A percentile compares a stretch with the other conserved stretches of the same genome.
These are phyloP conservation scores for Erodium maritimum DNA, from an alignment of 345 rosid species.

Conservation along the genomic window DNA sequence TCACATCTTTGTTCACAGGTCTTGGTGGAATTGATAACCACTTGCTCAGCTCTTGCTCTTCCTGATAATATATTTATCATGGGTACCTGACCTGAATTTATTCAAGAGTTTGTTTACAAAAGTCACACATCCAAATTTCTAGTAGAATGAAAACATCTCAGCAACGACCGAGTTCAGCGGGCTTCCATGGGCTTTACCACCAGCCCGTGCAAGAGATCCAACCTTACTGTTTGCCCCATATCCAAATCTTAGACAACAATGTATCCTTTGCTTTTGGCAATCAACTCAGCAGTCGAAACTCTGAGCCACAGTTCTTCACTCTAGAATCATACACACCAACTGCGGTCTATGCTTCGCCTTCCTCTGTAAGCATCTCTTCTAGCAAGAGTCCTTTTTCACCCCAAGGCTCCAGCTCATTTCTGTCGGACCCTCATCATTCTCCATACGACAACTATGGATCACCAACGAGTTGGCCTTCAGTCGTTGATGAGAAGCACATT, in stretches of 20 bases:
- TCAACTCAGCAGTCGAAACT: slow-evolving; percentile 22
- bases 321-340: slow-evolving; percentile 53
- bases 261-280: slow-evolving; percentile 34
- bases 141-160: slow-evolving; percentile 61
- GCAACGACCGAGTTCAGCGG: slow-evolving; percentile 40
- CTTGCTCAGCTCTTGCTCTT: too few species aligned
- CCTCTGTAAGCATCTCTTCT: slow-evolving; percentile 53
- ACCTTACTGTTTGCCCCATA: slow-evolving; percentile 30
- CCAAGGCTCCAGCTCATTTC: slow-evolving; percentile 69
- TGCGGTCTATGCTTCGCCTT: slow-evolving; percentile 50
- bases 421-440: slow-evolving; percentile 62
- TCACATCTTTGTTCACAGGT: too few species aligned
- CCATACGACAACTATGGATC: slow-evolving; percentile 61
- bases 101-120: background rate
- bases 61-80: too few species aligned
- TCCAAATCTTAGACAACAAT: slow-evolving; percentile 40
- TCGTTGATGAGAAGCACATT: slow-evolving; percentile 46
- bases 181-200: slow-evolving; percentile 39
- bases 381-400: slow-evolving; percentile 62
- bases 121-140: background rate
- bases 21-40: too few species aligned
- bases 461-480: slow-evolving; percentile 63
- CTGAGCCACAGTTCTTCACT: slow-evolving; percentile 54
- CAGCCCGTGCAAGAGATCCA: slow-evolving; percentile 35
- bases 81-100: too few species aligned